Evolutionary conservation across 192 early-diverging fungal genomes (phyloP).

Genomic region (Chytriomyces sp.): DNA sequence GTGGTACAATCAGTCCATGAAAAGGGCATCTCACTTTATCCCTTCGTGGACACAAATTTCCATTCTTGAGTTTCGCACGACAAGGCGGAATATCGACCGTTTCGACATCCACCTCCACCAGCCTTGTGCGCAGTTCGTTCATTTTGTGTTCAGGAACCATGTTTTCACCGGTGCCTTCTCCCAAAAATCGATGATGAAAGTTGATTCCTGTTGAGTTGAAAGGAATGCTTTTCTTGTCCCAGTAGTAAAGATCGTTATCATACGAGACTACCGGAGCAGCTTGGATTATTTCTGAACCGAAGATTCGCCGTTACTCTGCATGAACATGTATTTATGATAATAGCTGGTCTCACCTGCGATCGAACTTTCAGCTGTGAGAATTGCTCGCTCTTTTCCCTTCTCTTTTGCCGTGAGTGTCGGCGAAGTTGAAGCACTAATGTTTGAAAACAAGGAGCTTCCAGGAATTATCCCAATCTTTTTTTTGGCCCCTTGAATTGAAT

Average conservation of each 20-base stretch:
- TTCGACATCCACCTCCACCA: slow-evolving; percentile 12
- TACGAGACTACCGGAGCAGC: slow-evolving; percentile 28
- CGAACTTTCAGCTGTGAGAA: slow-evolving; percentile 2
- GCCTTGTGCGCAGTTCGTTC: slow-evolving; percentile 22
- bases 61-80: slow-evolving; percentile 25
- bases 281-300: slow-evolving; percentile 19
- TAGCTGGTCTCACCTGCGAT: slow-evolving; percentile 3
- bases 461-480: not conserved
- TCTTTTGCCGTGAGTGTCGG: not conserved
- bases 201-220: slow-evolving; percentile 26
- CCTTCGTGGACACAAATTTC: slow-evolving; percentile 25
- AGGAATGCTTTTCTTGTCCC: slow-evolving; percentile 30
- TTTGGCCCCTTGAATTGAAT: not conserved
- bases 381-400: not conserved
- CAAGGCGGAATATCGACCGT: slow-evolving; percentile 18
- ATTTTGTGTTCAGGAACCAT: slow-evolving; percentile 19
- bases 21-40: slow-evolving; percentile 27
- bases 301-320: not conserved
- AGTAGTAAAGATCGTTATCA: slow-evolving; percentile 30
- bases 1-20: slow-evolving; percentile 26
- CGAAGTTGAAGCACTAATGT: not conserved
- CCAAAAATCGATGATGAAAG: slow-evolving; percentile 30
- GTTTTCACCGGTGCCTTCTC: slow-evolving; percentile 28
- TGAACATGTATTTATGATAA: not conserved
- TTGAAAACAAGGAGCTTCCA: not conserved